These are phyloP conservation scores for Phytopythium mirpurense DNA, from an alignment of 352 stramenopile species.

Conservation along the genomic window DNA sequence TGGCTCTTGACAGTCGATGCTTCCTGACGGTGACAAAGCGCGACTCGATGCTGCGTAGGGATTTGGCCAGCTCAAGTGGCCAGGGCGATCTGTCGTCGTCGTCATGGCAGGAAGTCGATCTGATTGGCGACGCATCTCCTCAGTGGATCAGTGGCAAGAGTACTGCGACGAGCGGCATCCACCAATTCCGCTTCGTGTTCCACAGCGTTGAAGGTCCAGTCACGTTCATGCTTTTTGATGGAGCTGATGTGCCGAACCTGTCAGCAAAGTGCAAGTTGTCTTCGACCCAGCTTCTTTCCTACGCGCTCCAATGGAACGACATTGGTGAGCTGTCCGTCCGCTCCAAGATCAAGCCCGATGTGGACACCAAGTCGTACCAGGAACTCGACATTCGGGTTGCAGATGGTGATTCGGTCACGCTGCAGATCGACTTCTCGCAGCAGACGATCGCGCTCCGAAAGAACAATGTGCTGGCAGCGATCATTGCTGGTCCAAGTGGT, in stretches of 20 bases:
- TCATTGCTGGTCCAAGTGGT: conserved; percentile 12
- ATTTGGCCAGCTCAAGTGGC: neutral
- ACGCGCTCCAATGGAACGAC: conserved; percentile 22
- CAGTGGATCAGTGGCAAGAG: conserved; percentile 13
- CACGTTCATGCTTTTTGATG: conserved; percentile 19
- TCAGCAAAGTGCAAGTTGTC: neutral
- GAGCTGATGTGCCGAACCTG: neutral
- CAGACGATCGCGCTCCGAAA: conserved; percentile 29
- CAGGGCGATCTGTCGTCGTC: neutral
- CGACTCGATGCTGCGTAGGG: neutral
- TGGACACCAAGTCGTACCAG: neutral
- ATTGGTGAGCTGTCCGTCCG: conserved; percentile 12
- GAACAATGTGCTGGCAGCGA: conserved; percentile 24
- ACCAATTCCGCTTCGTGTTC: conserved; percentile 22
- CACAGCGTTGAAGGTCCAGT: conserved; percentile 16
- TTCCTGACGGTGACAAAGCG: conserved; percentile 6
- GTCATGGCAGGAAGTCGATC: neutral
- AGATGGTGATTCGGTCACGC: conserved; percentile 32
- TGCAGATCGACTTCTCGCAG: conserved; percentile 34
- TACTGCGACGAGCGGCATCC: conserved; percentile 8
- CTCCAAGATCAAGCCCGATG: neutral
- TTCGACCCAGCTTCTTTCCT: neutral
- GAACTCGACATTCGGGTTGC: conserved; percentile 16
- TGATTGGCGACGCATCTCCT: neutral
- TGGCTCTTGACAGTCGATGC: conserved; percentile 42